These are phyloP conservation scores for Claviceps quebecensis DNA, from an alignment of 2,329 filamentous ascomycete genomes.

Conservation along the genomic window DNA sequence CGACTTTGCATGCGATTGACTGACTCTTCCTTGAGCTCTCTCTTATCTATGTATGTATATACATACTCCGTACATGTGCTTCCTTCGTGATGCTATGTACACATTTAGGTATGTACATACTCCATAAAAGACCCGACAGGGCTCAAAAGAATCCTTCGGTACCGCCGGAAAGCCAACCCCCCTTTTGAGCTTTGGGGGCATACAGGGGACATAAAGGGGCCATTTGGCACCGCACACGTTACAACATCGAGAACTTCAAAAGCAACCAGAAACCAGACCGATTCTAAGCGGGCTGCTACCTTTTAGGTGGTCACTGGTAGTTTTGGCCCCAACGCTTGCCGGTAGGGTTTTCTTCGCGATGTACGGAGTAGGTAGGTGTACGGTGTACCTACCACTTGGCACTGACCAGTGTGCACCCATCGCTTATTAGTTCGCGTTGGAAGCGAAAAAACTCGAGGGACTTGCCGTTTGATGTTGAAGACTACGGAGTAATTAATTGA, in stretches of 20 bases:
- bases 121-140: background rate
- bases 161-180: background rate
- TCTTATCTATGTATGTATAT: no score
- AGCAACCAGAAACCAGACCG: background rate
- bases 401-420: background rate
- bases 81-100: no score
- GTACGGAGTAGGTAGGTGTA: no score
- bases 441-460: no score
- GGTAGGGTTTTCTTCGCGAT: background rate
- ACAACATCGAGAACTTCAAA: background rate
- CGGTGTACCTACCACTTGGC: no score
- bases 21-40: no score
- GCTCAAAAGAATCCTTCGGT: background rate
- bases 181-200: background rate
- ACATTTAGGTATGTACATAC: background rate
- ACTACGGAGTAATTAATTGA: no score
- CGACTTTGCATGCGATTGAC: no score
- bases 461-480: no score
- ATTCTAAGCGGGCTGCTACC: background rate
- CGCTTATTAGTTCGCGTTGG: background rate
- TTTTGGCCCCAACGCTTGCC: background rate
- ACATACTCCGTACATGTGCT: no score
- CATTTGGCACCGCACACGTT: background rate
- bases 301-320: background rate
- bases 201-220: background rate